Conservation (phyloP, 164 flowering plant species). For the Taxillus chinensis region DNA sequence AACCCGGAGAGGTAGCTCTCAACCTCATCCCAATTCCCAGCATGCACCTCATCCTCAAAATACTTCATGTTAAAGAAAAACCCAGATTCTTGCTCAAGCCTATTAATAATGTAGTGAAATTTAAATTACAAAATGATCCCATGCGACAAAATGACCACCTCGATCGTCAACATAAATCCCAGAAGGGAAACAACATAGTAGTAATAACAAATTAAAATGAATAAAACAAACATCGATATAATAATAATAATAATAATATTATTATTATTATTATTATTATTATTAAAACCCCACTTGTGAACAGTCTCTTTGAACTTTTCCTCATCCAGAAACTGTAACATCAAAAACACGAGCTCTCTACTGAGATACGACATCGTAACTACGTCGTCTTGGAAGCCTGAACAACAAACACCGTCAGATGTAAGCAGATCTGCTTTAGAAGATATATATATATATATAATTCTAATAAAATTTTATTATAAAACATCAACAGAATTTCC, state of each 20-base stretch:
- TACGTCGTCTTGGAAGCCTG: constrained; percentile 11
- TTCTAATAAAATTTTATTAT: no score
- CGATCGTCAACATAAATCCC: neutral
- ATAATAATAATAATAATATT: no score
- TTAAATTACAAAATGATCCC: neutral
- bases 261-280: no score
- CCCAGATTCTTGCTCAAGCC: constrained; percentile 90
- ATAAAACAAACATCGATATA: neutral
- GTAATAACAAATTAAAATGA: neutral
- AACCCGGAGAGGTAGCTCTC: constrained; percentile 81
- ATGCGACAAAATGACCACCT: constrained; percentile 11
- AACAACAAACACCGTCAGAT: constrained; percentile 8
- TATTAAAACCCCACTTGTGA: constrained; percentile 48
- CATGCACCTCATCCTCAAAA: constrained; percentile 68
- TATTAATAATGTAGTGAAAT: constrained; percentile 10
- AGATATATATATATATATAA: neutral
- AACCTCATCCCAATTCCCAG: constrained; percentile 86
- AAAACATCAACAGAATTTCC: no score
- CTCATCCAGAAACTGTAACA: constrained; percentile 72
- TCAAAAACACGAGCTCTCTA: constrained; percentile 72
- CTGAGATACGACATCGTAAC: constrained; percentile 62
- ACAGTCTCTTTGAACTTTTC: constrained; percentile 76
- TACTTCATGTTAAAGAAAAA: constrained; percentile 87
- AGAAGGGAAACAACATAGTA: neutral
- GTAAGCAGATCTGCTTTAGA: constrained; percentile 24